phyloP scores from a whole-genome alignment of 371 early-diverging fungal genomes.

The Mucor saturninus region DNA sequence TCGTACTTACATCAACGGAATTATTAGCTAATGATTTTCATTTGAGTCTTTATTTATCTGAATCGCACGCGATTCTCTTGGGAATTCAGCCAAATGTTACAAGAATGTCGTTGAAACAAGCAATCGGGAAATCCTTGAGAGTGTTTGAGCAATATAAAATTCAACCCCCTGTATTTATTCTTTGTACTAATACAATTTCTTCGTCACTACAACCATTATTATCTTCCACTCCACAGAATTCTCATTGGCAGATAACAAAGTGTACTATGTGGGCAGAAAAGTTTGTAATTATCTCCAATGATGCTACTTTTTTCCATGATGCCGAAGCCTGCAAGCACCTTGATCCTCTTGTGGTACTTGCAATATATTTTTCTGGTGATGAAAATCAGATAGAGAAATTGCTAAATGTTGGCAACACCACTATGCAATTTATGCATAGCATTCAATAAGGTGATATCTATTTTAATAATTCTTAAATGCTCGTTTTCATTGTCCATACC shows the following conservation, averaged over 20 bases:
- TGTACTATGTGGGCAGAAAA: slow-evolving; percentile 16
- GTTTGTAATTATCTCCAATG: slow-evolving; percentile 14
- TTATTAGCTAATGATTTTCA: slow-evolving; percentile 10
- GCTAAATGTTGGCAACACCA: slow-evolving; percentile 14
- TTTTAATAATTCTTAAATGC: slow-evolving; percentile 9
- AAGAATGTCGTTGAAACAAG: slow-evolving; percentile 8
- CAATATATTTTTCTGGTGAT: slow-evolving; percentile 13
- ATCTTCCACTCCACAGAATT: slow-evolving; percentile 12
- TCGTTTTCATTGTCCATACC: not conserved
- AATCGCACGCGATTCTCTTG: slow-evolving; percentile 4
- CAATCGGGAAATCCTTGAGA: slow-evolving; percentile 11
- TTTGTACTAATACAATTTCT: slow-evolving; percentile 9
- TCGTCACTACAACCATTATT: slow-evolving; percentile 9
- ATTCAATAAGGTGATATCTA: slow-evolving; percentile 7
- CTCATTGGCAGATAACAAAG: slow-evolving; percentile 11
- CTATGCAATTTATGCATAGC: slow-evolving; percentile 12
- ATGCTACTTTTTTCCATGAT: slow-evolving; percentile 8
- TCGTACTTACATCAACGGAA: slow-evolving; percentile 11
- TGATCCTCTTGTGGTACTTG: slow-evolving; percentile 12
- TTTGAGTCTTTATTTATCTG: slow-evolving; percentile 10
- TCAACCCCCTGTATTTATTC: slow-evolving; percentile 10
- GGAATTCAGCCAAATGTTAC: slow-evolving; percentile 11
- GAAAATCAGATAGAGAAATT: slow-evolving; percentile 12
- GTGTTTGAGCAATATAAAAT: slow-evolving; percentile 14
- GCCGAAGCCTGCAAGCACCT: slow-evolving; percentile 4